phyloP scores from a whole-genome alignment of 352 stramenopile species.

The Phytophthora pseudosyringae region DNA sequence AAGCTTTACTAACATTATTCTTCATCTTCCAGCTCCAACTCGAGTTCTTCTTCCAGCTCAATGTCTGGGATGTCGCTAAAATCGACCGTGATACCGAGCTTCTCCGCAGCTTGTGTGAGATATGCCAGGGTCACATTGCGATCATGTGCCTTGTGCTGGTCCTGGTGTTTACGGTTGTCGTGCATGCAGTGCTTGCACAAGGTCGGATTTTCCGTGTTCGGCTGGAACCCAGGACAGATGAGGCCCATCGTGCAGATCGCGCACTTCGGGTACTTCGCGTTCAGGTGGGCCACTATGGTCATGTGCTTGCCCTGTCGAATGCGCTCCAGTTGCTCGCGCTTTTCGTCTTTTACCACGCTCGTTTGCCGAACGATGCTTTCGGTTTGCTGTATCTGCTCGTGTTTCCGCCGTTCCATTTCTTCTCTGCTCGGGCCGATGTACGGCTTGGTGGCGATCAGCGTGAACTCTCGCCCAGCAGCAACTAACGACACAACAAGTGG shows the following conservation, averaged over 20 bases:
- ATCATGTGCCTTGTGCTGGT: constrained; percentile 46
- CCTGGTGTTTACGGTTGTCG: constrained; percentile 70
- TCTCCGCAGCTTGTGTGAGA: constrained; percentile 53
- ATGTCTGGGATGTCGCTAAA: constrained; percentile 62
- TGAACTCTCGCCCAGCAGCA: constrained; percentile 92
- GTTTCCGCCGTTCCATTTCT: constrained; percentile 55
- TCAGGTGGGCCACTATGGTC: constrained; percentile 55
- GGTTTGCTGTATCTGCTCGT: constrained; percentile 45
- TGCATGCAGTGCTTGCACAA: constrained; percentile 85
- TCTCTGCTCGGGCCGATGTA: constrained; percentile 90
- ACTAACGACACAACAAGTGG: constrained; percentile 43
- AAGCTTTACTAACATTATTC: constrained; percentile 18
- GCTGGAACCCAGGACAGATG: constrained; percentile 79
- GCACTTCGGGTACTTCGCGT: constrained; percentile 67
- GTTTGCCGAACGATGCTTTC: constrained; percentile 60
- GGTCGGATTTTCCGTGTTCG: constrained; percentile 66
- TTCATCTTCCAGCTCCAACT: constrained; percentile 49
- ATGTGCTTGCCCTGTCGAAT: constrained; percentile 57
- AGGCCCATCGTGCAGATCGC: constrained; percentile 67
- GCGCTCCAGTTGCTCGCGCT: constrained; percentile 43
- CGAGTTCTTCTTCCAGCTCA: constrained; percentile 62
- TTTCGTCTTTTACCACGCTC: constrained; percentile 52
- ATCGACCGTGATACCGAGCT: constrained; percentile 62
- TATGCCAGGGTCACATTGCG: constrained; percentile 50
- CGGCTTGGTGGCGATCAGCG: constrained; percentile 91